Evolutionary conservation across 306 rosid genomes (phyloP).

Genomic region (Trifolium fragiferum): DNA sequence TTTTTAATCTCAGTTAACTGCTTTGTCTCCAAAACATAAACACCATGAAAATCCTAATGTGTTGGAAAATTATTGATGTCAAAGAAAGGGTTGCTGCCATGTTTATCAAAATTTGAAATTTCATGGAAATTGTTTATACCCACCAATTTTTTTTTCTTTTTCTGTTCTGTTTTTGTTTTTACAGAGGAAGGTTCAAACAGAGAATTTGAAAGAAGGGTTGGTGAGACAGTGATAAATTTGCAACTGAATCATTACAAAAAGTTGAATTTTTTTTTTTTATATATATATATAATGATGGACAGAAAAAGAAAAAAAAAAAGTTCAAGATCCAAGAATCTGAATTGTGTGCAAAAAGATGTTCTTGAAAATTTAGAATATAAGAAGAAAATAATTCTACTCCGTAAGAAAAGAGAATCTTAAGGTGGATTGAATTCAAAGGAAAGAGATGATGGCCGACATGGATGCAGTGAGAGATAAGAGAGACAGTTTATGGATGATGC

Average conservation of each 20-base stretch:
- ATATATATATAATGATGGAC: background rate
- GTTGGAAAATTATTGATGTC: background rate
- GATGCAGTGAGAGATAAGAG: slow-evolving; percentile 17
- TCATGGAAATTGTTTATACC: slow-evolving; percentile 22
- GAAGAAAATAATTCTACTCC: no score
- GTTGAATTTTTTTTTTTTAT: background rate
- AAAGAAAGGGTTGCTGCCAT: slow-evolving; percentile 20
- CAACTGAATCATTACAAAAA: slow-evolving; percentile 32
- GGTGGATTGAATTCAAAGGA: slow-evolving; percentile 4
- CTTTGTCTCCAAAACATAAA: slow-evolving; percentile 7
- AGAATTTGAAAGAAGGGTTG: slow-evolving; percentile 35
- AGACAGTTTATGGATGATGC: slow-evolving; percentile 10
- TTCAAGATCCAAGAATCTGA: background rate
- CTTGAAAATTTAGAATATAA: background rate
- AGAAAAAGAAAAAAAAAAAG: background rate
- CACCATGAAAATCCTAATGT: slow-evolving; percentile 12
- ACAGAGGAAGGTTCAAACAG: background rate
- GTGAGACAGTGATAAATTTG: slow-evolving; percentile 17
- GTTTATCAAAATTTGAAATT: slow-evolving; percentile 34
- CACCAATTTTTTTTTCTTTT: background rate
- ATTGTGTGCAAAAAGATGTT: background rate
- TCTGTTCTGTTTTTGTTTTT: background rate
- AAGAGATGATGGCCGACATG: slow-evolving; percentile 32
- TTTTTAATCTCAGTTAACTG: background rate
- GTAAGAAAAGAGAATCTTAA: background rate